Evolutionary conservation across 306 rosid genomes (phyloP).

Genomic region (Prunus mume): DNA sequence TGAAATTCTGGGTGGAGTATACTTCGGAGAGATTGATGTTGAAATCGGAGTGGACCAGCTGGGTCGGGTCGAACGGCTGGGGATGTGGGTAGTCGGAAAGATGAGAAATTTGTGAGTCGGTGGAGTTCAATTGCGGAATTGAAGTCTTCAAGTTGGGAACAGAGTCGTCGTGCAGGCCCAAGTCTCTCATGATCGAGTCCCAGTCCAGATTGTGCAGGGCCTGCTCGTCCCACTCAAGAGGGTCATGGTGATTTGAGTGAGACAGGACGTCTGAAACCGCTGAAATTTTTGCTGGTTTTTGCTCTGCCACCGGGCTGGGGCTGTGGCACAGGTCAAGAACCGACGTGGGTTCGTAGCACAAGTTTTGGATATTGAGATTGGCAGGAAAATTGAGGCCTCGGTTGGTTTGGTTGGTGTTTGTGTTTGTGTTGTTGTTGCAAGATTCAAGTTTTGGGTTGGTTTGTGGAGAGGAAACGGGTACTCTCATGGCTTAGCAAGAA

Average conservation of each 20-base stretch:
- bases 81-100: constrained; percentile 46
- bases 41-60: constrained; percentile 41
- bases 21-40: constrained; percentile 37
- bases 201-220: constrained; percentile 61
- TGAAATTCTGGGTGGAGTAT: constrained; percentile 37
- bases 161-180: constrained; percentile 65
- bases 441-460: constrained; percentile 34
- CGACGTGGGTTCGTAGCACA: constrained; percentile 76
- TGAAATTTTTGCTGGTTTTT: constrained; percentile 26
- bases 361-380: constrained; percentile 21
- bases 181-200: constrained; percentile 77
- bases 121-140: constrained; percentile 12
- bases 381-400: constrained; percentile 19
- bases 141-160: constrained; percentile 24
- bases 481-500: constrained; percentile 59
- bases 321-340: constrained; percentile 79
- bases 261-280: constrained; percentile 23
- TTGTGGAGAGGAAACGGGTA: constrained; percentile 53
- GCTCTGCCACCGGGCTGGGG: constrained; percentile 56
- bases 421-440: background rate
- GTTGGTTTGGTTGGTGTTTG: background rate
- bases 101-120: constrained; percentile 24
- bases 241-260: constrained; percentile 28
- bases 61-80: constrained; percentile 50
- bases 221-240: constrained; percentile 65